Conservation (phyloP, 169 alveolate genomes). For the Babesia bovis region DNA sequence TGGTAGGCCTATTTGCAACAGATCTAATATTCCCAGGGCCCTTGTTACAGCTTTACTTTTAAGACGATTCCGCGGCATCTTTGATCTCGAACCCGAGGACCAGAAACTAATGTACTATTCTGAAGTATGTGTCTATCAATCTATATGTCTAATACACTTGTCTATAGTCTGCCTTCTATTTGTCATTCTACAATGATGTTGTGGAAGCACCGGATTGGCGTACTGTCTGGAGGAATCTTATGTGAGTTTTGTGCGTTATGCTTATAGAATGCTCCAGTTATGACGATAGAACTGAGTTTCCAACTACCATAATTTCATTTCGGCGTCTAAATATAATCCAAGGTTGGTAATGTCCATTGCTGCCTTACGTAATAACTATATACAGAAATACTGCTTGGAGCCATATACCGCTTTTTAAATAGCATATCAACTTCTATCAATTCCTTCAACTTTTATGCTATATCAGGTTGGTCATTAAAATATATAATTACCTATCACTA, state of each 20-base stretch:
- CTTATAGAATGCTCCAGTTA: not conserved
- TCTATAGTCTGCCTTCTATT: constrained; percentile 46
- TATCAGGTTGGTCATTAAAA: constrained; percentile 18
- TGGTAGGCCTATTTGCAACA: constrained; percentile 7
- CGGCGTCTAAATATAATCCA: constrained; percentile 43
- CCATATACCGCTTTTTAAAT: constrained; percentile 31
- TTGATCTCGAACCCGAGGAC: constrained; percentile 43
- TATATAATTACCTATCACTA: too few species aligned
- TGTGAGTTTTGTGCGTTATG: not conserved
- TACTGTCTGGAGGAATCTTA: constrained; percentile 5
- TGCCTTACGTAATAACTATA: not conserved
- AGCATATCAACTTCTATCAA: not conserved
- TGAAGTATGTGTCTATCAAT: constrained; percentile 10
- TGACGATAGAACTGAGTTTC: constrained; percentile 47
- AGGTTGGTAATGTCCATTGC: constrained; percentile 11
- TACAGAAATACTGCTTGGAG: constrained; percentile 28
- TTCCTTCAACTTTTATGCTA: constrained; percentile 50
- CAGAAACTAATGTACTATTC: constrained; percentile 60
- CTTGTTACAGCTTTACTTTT: constrained; percentile 9
- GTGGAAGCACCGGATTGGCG: constrained; percentile 39
- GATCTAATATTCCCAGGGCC: constrained; percentile 14
- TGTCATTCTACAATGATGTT: constrained; percentile 52
- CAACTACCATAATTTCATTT: constrained; percentile 17
- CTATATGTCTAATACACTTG: not conserved
- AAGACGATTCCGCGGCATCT: constrained; percentile 53